Evolutionary conservation across 805 yeast species (phyloP), one percentile per base, ranked within the genome.

Genomic region (Candida pseudofarinosa): DNA sequence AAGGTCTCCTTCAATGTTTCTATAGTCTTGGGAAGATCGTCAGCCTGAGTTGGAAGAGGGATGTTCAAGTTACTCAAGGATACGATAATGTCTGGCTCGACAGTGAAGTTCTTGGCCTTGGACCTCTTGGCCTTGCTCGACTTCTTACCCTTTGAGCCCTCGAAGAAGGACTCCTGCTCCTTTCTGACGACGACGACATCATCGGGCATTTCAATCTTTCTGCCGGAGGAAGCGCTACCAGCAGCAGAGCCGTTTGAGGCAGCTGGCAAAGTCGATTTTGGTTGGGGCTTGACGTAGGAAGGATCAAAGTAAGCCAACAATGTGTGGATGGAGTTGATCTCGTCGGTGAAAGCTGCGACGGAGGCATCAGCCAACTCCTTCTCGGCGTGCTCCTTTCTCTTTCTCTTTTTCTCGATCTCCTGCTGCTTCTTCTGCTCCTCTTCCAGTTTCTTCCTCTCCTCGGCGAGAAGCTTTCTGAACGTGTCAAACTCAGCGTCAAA

Each of bases 81-180:
- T 49, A 83, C 81, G 55, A 91, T 82, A 47, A 88, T 76, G 49
- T 82, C 85, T 42, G 95, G 85, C 61, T 89, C 91, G 53, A 93
- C 77, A 43, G 82, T 75, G 62, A 89, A 82, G 63, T 67, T 69
- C 55, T 71, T 67, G 56, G 79, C 67, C 65, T 76, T 74, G 56
- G 68, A 59, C 63, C 74, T 73, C 65, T 81, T 82, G 42, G 67
- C 67, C 39, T 74, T 63, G 55, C 79, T 79, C 17, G 40, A 37
- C 46, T 59, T 58, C 59, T 68, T 69, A 16, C 59, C 40, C 52
- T 60, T 63, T 33, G 71, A 54, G 34, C 79, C 76, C 53, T 80
- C 75, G 65, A 80, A 77, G 52, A 65, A 76, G 40, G 74, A 79
- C 46, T 75, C 78, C 48, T 79, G 81, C 57, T 81, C 81, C 66